phyloP scores from a whole-genome alignment of 2,329 filamentous ascomycete species.

The Penicillium sp. region DNA sequence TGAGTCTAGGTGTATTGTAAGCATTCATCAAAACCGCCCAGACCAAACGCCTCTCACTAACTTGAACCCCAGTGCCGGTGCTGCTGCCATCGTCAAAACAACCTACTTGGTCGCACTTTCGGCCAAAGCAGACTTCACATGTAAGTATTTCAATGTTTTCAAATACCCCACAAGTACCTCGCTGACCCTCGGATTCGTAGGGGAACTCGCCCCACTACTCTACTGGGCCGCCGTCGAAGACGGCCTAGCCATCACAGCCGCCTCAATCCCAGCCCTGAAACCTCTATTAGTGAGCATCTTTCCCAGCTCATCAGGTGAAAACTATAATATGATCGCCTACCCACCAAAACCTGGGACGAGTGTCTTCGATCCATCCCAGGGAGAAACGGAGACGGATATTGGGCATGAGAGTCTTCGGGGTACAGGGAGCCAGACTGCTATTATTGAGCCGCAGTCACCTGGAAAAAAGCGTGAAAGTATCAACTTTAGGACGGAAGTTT shows the following conservation, averaged over 20 bases:
- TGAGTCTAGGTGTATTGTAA: constrained; percentile 39
- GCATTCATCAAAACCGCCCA: not conserved
- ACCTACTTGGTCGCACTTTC: constrained; percentile 20
- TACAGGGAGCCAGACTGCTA: constrained; percentile 9
- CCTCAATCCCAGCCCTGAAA: constrained; percentile 29
- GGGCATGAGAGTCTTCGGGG: constrained; percentile 5
- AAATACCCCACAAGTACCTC: not conserved
- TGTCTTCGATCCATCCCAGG: constrained; percentile 15
- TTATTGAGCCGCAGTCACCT: constrained; percentile 3
- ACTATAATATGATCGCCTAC: constrained; percentile 18
- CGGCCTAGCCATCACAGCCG: constrained; percentile 29
- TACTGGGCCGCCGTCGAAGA: constrained; percentile 32
- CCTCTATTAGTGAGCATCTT: constrained; percentile 23
- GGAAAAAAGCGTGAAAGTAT: constrained; percentile 9
- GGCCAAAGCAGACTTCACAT: constrained; percentile 24
- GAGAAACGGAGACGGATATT: constrained; percentile 11
- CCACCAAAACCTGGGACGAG: not conserved
- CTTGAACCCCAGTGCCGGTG: constrained; percentile 15
- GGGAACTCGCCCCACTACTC: constrained; percentile 19
- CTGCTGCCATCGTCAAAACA: constrained; percentile 24
- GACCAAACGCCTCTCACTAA: not conserved
- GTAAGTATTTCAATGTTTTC: constrained; percentile 4
- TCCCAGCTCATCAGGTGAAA: constrained; percentile 9
- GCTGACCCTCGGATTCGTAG: constrained; percentile 6
- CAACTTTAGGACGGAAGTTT: constrained; percentile 15